Evolutionary conservation across 108 stramenopile genomes (phyloP), one percentile per base, ranked within the genome.

Genomic region (Tribonema minus): DNA sequence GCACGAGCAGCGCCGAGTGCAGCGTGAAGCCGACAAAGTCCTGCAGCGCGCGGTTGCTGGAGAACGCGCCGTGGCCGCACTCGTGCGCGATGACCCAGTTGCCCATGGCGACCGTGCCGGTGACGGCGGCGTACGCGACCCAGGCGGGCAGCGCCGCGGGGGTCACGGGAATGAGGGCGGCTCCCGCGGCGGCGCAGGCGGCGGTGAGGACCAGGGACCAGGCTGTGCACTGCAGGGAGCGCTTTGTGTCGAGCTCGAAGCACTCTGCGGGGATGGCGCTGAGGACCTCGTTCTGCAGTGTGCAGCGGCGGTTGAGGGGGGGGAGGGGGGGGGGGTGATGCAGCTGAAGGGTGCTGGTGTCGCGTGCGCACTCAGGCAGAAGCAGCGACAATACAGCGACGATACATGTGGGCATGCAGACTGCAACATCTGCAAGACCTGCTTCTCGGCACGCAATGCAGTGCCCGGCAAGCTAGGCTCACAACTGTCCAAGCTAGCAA

Each of bases 11-110:
- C 2, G 88, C 88, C 64, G 95, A 93, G 79, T 99, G 98, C 73
- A 94, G 83, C 54, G 96, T 66, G 82, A 90, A 94, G 67, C 98
- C 98, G 60, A 94, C 90, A 59, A 88, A 64, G 86, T 99, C 94
- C 74, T 99, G 97, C 70, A 94, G 88, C 34, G 86, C 75, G 81
- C 92, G 91, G 58, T 82, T 88, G 20, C 90, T 86, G 9, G 93
- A 93, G 84, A 96, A 99, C 63, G 95, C 95, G 27, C 93, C 93
- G 75, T 99, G 98, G 61, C 98, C 98, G 73, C 96, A 97, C 75
- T 99, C 98, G 85, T 99, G 98, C 3, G 92, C 96, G 0, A 99
- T 81, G 58, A 99, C 98, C 98, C 98, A 99, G 26, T 92, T 92
- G 23, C 98, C 96, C 28, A 95, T 97, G 61, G 95, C 82, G 68